These are phyloP conservation scores for Aspergillus fructus DNA, from an alignment of 2,329 filamentous ascomycete species.

Conservation along the genomic window DNA sequence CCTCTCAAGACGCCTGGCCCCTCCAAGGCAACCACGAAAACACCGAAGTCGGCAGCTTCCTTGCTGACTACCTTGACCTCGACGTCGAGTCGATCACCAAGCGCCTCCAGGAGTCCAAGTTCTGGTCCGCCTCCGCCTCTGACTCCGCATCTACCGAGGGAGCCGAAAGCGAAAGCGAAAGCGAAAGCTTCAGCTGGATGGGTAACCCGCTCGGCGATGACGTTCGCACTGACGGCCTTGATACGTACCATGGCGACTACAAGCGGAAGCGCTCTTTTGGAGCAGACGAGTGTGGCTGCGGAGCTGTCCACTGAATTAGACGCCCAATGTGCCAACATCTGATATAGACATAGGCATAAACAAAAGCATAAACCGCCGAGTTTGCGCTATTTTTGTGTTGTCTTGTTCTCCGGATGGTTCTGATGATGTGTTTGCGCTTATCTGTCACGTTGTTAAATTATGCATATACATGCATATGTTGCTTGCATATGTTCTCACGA, in stretches of 20 bases:
- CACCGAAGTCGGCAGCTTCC: conserved; percentile 82
- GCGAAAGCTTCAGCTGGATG: conserved; percentile 38
- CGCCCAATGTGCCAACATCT: too few species aligned
- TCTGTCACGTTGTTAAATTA: too few species aligned
- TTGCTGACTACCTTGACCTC: conserved; percentile 74
- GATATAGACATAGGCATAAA: too few species aligned
- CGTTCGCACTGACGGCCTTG: conserved; percentile 39
- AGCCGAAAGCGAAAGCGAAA: background rate
- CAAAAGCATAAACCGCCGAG: too few species aligned
- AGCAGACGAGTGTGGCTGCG: conserved; percentile 26
- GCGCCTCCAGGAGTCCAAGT: conserved; percentile 56
- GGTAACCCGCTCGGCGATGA: conserved; percentile 39
- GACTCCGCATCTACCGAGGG: background rate
- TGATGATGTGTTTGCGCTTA: too few species aligned
- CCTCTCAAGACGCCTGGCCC: conserved; percentile 59
- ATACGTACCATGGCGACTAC: conserved; percentile 48
- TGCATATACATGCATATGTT: too few species aligned
- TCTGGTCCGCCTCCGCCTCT: conserved; percentile 18
- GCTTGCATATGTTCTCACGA: too few species aligned
- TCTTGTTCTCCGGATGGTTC: too few species aligned
- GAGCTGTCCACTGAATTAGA: conserved; percentile 20
- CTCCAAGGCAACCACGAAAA: conserved; percentile 91
- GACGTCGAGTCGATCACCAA: conserved; percentile 76
- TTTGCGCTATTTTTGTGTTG: too few species aligned
- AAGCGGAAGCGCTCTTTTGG: conserved; percentile 30